Evolutionary conservation across 495 filamentous ascomycete genomes (phyloP).

Genomic region (Clohesyomyces aquaticus): DNA sequence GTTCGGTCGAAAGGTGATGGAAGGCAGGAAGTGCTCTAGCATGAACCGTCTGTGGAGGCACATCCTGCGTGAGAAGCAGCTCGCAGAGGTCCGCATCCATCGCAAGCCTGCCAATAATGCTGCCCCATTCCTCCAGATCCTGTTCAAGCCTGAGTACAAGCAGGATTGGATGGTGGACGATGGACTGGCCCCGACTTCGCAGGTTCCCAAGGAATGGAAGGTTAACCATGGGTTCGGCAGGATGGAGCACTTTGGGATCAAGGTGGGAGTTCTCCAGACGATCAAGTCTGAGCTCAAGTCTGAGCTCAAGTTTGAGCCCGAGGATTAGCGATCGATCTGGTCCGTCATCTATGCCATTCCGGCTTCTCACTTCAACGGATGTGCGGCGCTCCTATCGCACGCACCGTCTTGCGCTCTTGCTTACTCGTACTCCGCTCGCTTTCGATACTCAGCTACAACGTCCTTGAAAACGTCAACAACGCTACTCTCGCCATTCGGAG

Average conservation of each 20-base stretch:
- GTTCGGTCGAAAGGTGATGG: slow-evolving; percentile 2
- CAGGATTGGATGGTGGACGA: slow-evolving; percentile 9
- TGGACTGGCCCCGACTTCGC: too few species aligned
- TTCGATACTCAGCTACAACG: too few species aligned
- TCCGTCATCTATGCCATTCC: too few species aligned
- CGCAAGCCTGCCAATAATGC: background rate
- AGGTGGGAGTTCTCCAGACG: slow-evolving; percentile 11
- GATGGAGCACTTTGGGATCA: slow-evolving; percentile 12
- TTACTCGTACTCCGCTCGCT: too few species aligned
- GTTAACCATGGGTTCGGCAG: slow-evolving; percentile 1
- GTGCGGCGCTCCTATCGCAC: too few species aligned
- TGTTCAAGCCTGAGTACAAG: slow-evolving; percentile 13
- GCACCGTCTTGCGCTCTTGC: too few species aligned
- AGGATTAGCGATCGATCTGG: too few species aligned
- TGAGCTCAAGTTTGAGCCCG: too few species aligned
- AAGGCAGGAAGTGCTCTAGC: background rate
- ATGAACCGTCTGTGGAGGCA: slow-evolving; percentile 5
- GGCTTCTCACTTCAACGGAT: too few species aligned
- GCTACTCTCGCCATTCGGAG: too few species aligned
- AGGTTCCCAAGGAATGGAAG: background rate
- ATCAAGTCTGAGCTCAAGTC: too few species aligned
- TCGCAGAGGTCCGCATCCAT: slow-evolving; percentile 2
- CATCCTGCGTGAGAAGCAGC: background rate
- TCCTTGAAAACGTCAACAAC: too few species aligned
- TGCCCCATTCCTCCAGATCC: slow-evolving; percentile 9